These are phyloP conservation scores for Terfezia claveryi DNA, from an alignment of 495 filamentous ascomycete genomes.

Conservation along the genomic window DNA sequence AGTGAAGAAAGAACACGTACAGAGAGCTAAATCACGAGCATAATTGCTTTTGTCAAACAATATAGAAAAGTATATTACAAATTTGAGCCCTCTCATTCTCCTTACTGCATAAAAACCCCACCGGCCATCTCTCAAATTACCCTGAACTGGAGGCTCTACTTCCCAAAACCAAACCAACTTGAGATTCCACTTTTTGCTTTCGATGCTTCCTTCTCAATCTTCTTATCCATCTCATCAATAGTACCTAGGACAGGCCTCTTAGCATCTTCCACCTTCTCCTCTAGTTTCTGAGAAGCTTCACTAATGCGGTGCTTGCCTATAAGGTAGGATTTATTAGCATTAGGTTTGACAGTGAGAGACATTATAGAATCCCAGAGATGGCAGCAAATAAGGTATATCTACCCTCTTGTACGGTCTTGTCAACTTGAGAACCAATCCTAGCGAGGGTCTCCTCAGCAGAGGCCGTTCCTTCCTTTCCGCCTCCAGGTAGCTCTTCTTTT, in stretches of 20 bases:
- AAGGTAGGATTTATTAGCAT: conserved; percentile 1
- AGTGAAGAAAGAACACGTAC: no score
- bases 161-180: conserved; percentile 56
- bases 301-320: conserved; percentile 19
- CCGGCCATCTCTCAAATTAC: no score
- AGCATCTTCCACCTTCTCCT: conserved; percentile 30
- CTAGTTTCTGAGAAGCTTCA: conserved; percentile 36
- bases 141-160: background rate
- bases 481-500: no score
- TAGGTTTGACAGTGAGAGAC: no score
- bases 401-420: conserved; percentile 28
- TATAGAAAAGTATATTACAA: no score
- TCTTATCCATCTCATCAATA: conserved; percentile 50
- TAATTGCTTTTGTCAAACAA: no score
- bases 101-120: no score
- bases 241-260: conserved; percentile 40
- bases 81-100: no score
- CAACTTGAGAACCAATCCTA: conserved; percentile 24
- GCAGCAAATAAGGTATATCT: conserved; percentile 7
- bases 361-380: background rate
- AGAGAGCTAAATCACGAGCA: no score
- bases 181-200: conserved; percentile 60
- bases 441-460: conserved; percentile 24
- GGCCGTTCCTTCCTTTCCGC: background rate
- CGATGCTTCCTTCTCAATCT: conserved; percentile 47